Base-by-base conservation (phyloP, 176 grass and related monocot genomes). In the Echinochloa phyllopogon region DNA sequence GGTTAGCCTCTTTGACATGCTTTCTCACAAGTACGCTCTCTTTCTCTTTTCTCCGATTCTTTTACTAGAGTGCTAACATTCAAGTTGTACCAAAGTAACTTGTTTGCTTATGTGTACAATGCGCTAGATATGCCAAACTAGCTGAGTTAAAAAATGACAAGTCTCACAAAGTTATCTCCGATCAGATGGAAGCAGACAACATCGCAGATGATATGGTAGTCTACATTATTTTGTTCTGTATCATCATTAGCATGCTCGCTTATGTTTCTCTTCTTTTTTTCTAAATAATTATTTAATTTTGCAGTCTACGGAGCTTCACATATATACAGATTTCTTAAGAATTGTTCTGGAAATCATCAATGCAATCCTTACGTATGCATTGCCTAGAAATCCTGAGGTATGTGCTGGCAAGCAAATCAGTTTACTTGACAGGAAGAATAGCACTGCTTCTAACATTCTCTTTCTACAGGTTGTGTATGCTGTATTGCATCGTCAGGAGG, bases 1-100 rank as follows among this genome's bases (percentile, higher is more conserved):
- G 44, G 96, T 99, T 94, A 99, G 96, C 94, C 96, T 99, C 75
- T 99, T 99, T 72, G 96, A 99, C 81, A 99, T 99, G 96, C 96
- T 99, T 79, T 94, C 96, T 75, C 91, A 89, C 89, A 99, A 96
- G 96, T 99, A 96, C 65, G 93, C 9, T 92, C 47, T 23, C 55
- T 76, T 41, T n/a, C 36, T 65, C 62, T 65, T 43, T 81, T 77
- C 37, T 21, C 65, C 57, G 14, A 45, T 72, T 87, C 42, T 15
- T 90, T 82, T 72, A 77, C 73, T 79, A 47, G 27, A 48, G 52
- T 83, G 21, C 25, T 69, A 23, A 37, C 37, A 33, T 65, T 87
- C 3, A 69, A 74, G 10, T 76, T 77, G 23, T 12, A 69, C 20
- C 45, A 74, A 74, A 72, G 12, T 75, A 40, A 43, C 15, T 21